phyloP scores from a whole-genome alignment of 2,329 filamentous ascomycete species.

The Mycogone perniciosa region DNA sequence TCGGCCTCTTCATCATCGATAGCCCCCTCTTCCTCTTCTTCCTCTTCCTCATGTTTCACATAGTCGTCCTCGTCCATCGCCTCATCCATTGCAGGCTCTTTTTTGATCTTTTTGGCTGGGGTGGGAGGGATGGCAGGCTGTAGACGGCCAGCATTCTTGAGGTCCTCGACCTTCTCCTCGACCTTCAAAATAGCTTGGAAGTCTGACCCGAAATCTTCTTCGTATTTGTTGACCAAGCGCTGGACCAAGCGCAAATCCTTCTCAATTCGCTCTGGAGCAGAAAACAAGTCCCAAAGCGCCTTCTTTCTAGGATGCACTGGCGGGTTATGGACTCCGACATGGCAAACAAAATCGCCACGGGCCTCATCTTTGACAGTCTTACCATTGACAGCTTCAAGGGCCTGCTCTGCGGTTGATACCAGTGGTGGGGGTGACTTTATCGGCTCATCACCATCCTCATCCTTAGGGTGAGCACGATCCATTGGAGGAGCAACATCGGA shows the following conservation, averaged over 20 bases:
- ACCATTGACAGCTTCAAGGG: conserved; percentile 89
- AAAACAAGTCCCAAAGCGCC: conserved; percentile 94
- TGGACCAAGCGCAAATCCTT: conserved; percentile 81
- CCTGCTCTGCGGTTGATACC: conserved; percentile 69
- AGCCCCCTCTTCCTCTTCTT: conserved; percentile 75
- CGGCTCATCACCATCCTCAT: conserved; percentile 56
- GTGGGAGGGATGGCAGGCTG: conserved; percentile 55
- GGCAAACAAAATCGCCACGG: conserved; percentile 92
- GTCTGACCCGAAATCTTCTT: conserved; percentile 71
- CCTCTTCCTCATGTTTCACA: conserved; percentile 66
- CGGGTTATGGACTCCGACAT: conserved; percentile 92
- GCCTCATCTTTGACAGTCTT: conserved; percentile 95
- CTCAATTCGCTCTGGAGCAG: conserved; percentile 85
- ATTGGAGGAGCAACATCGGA: conserved; percentile 58
- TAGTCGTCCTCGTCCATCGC: conserved; percentile 59
- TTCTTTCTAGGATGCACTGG: conserved; percentile 84
- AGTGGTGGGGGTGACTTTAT: conserved; percentile 45
- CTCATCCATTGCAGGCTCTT: conserved; percentile 55
- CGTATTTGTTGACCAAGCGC: conserved; percentile 76
- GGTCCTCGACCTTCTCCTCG: conserved; percentile 77
- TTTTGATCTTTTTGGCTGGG: conserved; percentile 53
- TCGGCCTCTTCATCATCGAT: conserved; percentile 81
- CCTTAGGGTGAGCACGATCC: conserved; percentile 67
- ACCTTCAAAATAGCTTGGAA: conserved; percentile 75
- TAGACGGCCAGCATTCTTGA: conserved; percentile 69